Percentiles rank a stretch among this genome's conserved stretches.
Evolutionary conservation across 1,284 basidiomycete genomes (phyloP).

Genomic region (Trametes hirsuta): DNA sequence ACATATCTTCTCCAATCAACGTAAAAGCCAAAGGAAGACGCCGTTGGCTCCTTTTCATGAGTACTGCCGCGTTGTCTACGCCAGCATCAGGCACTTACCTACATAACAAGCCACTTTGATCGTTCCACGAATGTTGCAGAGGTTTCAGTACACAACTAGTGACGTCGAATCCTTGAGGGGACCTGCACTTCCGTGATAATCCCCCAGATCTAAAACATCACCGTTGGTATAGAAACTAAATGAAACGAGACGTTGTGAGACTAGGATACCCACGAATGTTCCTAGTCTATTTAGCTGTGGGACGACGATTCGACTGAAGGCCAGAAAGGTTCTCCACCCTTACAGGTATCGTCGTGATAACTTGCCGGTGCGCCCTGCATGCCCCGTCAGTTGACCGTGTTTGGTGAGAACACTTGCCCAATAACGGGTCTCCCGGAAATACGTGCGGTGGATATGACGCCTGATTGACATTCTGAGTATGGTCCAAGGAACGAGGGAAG

Average conservation of each 20-base stretch:
- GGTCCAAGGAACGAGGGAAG: slow-evolving; percentile 4
- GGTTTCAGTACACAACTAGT: neutral
- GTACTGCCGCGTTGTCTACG: too few species aligned
- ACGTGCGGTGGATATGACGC: neutral
- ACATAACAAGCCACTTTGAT: too few species aligned
- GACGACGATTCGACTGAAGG: neutral
- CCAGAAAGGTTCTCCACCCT: neutral
- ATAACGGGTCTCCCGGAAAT: neutral
- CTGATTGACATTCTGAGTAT: slow-evolving; percentile 1
- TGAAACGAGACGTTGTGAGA: neutral
- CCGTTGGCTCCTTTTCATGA: too few species aligned
- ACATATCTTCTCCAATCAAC: too few species aligned
- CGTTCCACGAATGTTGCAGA: too few species aligned
- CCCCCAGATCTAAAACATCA: neutral
- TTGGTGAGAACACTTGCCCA: neutral
- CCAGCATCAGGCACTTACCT: too few species aligned
- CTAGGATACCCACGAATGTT: neutral
- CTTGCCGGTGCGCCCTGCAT: neutral
- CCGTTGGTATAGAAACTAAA: slow-evolving; percentile 2
- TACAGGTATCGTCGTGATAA: neutral
- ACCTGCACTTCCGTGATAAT: neutral
- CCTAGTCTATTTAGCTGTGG: neutral
- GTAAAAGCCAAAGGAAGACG: too few species aligned
- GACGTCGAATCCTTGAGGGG: neutral
- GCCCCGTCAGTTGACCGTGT: neutral